Evolutionary conservation across 2,329 filamentous ascomycete genomes (phyloP).

Genomic region (Stagonosporopsis tanaceti): DNA sequence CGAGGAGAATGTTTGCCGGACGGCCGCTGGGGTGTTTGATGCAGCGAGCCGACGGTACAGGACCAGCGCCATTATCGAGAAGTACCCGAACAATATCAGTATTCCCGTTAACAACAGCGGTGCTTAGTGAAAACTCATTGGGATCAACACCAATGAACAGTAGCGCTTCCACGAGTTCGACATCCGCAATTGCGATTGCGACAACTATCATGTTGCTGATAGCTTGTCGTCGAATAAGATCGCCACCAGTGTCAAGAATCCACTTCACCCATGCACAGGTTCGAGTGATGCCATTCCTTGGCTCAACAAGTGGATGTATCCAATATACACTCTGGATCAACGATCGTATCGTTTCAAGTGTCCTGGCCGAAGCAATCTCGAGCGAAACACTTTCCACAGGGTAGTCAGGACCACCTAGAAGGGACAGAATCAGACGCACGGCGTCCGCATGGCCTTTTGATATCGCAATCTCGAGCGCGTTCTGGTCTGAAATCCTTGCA

Average conservation of each 20-base stretch:
- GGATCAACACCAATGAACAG: conserved; percentile 24
- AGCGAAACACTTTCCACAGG: conserved; percentile 29
- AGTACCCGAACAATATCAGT: conserved; percentile 24
- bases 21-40: not conserved
- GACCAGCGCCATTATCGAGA: conserved; percentile 27
- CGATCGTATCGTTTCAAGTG: conserved; percentile 16
- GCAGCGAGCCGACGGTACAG: conserved; percentile 9
- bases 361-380: conserved; percentile 28
- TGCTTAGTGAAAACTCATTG: conserved; percentile 21
- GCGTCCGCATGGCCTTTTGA: conserved; percentile 17
- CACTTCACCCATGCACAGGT: conserved; percentile 31
- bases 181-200: conserved; percentile 21
- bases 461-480: conserved; percentile 26
- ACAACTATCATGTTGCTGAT: conserved; percentile 24
- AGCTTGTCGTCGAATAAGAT: conserved; percentile 24
- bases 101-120: conserved; percentile 22
- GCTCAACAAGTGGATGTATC: conserved; percentile 22
- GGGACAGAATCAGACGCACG: conserved; percentile 25
- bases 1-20: not conserved
- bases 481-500: not conserved
- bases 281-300: not conserved
- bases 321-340: conserved; percentile 22
- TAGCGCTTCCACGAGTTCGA: conserved; percentile 23
- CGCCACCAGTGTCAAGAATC: conserved; percentile 30
- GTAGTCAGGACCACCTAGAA: conserved; percentile 26